Base-by-base conservation (phyloP, 2,329 filamentous ascomycete species). In the Fusarium phyllophilum region DNA sequence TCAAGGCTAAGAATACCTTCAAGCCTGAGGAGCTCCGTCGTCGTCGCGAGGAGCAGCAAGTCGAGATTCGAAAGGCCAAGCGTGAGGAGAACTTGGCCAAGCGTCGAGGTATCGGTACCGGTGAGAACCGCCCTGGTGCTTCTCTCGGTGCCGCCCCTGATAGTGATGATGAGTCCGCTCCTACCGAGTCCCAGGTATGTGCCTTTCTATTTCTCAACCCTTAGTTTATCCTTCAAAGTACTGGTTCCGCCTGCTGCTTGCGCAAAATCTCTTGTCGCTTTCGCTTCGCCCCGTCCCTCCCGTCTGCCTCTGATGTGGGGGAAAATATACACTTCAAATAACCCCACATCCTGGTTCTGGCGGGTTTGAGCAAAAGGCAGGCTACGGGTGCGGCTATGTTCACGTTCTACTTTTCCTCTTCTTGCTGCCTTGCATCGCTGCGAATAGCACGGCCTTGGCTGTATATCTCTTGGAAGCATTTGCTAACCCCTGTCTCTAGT, bases 1-100 rank as follows among this genome's bases (percentile, higher is more conserved):
- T 97, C 92, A 99, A 99, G 93, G 96, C 96, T 63, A 98, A 98
- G 90, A 96, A 94, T 86, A 94, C 94, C 81, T 98, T 99, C 90
- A 98, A 98, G 91, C 96, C 96, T 80, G 96, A 99, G 84, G 96
- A 99, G 88, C 92, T 99, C 77, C 94, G 96, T 83, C 95, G 96
- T 81, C 96, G 96, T 83, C 96, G 96, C 83, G 96, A 99, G 85
- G 96, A 99, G 86, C 95, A 98, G 85, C 96, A 98, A 87, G 96
- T 99, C 77, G 96, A 99, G 88, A 99, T 99, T 82, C 93, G 96
- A 83, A 97, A 97, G 88, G 94, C 95, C 76, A 98, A 98, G 91
- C 92, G 96, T 83, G 96, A 99, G 86, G 96, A 99, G 88, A 98
- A 98, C 86, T 87, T 99, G 83, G 96, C 96, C 84, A 99, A 99